Evolutionary conservation across 345 rosid genomes (phyloP), one percentile per base, ranked within the genome.

Genomic region (Odontarrhena argentea): DNA sequence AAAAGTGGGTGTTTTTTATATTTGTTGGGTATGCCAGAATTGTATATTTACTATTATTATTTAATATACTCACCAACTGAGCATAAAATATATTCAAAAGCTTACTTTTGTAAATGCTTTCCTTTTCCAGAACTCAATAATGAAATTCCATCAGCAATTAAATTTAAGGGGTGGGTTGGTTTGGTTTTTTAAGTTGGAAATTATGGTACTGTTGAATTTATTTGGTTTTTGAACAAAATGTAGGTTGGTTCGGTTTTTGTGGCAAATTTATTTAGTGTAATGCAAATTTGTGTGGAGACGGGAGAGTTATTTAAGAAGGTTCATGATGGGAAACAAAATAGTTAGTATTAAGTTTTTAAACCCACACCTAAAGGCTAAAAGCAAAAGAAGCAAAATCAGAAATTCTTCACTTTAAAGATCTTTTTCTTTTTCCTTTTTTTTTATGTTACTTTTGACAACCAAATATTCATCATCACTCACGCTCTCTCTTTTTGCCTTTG

Each of bases 361-460:
- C 74, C 55, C 30, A 25, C 18, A 72, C 54, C 55, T 57, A 49
- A 72, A 71, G 57, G 76, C 66, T 57, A 49, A 72, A 71, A 65
- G 76, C 66, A 65, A 70, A 69, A 51, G 52, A 59, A 40, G 51
- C 59, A 34, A 64, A 43, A 2, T 8, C 35, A n/a, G 57, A 71
- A 49, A 30, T 11, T 15, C 36, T 32, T 25, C 36, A 9, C 77
- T 59, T 73, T 73, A 66, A 46, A 25, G 32, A 26, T 54, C 9
- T 45, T 30, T 9, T 36, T 35, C 28, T 51, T 49, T 37, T 49
- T 37, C 14, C 26, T 18, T 8, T 52, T 51, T 3, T 51, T 63
- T 5, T 30, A 45, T 70, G 15, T 63, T 71, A 46, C 65, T 73
- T 73, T 73, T 73, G 77, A 73, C 77, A 73, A 30, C 72, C 56